Base-by-base conservation (phyloP, 164 flowering plant genomes). In the Umbilicus rupestris region DNA sequence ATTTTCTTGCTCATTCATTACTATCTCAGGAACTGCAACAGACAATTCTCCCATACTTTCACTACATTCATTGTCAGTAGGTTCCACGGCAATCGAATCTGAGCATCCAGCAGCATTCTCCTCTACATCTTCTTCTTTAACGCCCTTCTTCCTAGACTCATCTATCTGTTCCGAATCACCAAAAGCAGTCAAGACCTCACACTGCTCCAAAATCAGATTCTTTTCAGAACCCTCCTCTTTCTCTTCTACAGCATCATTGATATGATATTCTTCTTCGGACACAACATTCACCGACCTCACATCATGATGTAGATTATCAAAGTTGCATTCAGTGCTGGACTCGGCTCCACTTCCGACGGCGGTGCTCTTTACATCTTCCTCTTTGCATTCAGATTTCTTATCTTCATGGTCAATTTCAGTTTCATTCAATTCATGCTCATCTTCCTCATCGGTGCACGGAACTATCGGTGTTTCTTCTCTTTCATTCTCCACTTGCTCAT, bases 61-160 rank as follows among this genome's bases (percentile, higher is more conserved):
- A n/a, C n/a, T n/a, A n/a, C n/a, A n/a, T n/a, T n/a, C n/a, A n/a
- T n/a, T n/a, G n/a, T 14, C 12, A 22, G 57, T 50, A 50, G 8
- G 12, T 50, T 22, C 64, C 42, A 62, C 42, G 28, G 4, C 33
- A 55, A 26, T 28, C 60, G 12, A 26, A 26, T 55, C 60, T 28
- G 33, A 55, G 14, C 19, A 8, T 26, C 46, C 45, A 41, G 42
- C 24, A 63, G 20, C 65, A 63, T 63, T 33, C 45, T 39, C 45
- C 65, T 63, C 45, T 63, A 15, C 46, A 39, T 17, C 42, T 33
- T 11, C 45, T 11, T 63, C 65, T 41, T 63, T n/a, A n/a, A n/a
- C n/a, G n/a, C n/a, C 65, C 20, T 20, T n/a, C 30, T 55, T 12
- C 20, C 15, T n/a, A 5, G 30, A 19, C 60, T 62, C 41, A 62